A percentile compares a stretch with the other conserved stretches of the same genome.
Evolutionary conservation across 495 filamentous ascomycete genomes (phyloP).

Genomic region (Hamigera avellanea): DNA sequence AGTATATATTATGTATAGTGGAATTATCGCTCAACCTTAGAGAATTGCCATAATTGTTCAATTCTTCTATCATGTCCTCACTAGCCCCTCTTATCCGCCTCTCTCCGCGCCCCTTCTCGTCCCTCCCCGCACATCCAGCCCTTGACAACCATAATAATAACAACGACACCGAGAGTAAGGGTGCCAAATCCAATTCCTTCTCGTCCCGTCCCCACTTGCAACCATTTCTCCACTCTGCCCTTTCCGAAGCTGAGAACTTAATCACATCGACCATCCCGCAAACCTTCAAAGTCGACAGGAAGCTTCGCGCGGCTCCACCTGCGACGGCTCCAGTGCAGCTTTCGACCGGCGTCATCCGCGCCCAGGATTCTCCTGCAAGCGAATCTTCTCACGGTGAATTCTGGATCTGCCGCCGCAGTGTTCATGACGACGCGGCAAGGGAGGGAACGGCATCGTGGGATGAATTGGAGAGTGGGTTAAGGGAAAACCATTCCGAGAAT

Average conservation of each 20-base stretch:
- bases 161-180: no score
- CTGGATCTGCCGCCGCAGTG: conserved; percentile 57
- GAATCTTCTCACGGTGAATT: conserved; percentile 28
- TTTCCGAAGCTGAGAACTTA: conserved; percentile 47
- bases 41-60: no score
- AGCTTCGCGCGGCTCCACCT: conserved; percentile 26
- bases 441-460: conserved; percentile 51
- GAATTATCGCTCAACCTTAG: no score
- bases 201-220: conserved; percentile 10
- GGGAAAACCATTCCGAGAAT: conserved; percentile 50
- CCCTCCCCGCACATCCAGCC: conserved; percentile 21
- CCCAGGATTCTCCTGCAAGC: background rate
- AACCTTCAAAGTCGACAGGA: conserved; percentile 14
- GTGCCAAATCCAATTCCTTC: no score
- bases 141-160: conserved; percentile 3
- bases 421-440: conserved; percentile 41
- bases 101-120: conserved; percentile 17
- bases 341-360: conserved; percentile 27
- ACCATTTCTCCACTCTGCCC: conserved; percentile 18
- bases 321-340: conserved; percentile 34
- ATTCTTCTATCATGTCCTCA: conserved; percentile 3
- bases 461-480: conserved; percentile 53
- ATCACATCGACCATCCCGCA: conserved; percentile 30
- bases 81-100: conserved; percentile 17
- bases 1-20: no score